These are phyloP conservation scores for Phytopythium ostracodes DNA, from an alignment of 352 stramenopile species.

Conservation along the genomic window DNA sequence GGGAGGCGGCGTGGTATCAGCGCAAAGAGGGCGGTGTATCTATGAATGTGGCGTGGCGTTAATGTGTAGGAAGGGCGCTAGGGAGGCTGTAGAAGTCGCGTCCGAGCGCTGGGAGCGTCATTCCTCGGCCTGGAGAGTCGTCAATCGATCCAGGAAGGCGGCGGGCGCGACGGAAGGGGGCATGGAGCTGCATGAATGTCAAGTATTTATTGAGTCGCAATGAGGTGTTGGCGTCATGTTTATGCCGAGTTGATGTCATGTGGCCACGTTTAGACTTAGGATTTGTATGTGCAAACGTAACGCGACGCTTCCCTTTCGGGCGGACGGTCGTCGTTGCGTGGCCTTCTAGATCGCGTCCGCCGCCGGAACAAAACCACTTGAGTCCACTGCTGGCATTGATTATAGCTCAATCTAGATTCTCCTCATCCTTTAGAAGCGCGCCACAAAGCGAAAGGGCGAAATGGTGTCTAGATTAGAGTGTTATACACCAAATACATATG, in stretches of 20 bases:
- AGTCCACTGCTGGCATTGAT: not conserved
- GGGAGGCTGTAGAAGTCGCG: not conserved
- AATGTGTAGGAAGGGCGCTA: not conserved
- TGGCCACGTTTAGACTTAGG: not conserved
- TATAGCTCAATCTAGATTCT: too few species aligned
- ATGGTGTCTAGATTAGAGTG: too few species aligned
- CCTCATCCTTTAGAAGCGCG: too few species aligned
- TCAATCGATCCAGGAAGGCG: not conserved
- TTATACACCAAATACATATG: too few species aligned
- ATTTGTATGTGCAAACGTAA: not conserved
- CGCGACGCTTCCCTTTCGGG: too few species aligned
- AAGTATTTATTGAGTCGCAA: constrained; percentile 5
- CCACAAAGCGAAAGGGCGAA: too few species aligned
- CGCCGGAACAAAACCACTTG: not conserved
- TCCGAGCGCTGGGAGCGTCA: not conserved
- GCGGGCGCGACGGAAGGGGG: not conserved
- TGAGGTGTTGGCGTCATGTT: not conserved
- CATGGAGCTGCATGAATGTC: constrained; percentile 3
- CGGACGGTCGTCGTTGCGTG: too few species aligned
- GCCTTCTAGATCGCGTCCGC: not conserved
- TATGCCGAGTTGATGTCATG: not conserved
- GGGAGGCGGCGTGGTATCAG: not conserved
- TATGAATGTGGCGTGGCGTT: constrained; percentile 4
- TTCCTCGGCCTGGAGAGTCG: not conserved
- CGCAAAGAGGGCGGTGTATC: too few species aligned